Base-by-base conservation (phyloP, 2,329 filamentous ascomycete genomes). In the Onygenales sp. region DNA sequence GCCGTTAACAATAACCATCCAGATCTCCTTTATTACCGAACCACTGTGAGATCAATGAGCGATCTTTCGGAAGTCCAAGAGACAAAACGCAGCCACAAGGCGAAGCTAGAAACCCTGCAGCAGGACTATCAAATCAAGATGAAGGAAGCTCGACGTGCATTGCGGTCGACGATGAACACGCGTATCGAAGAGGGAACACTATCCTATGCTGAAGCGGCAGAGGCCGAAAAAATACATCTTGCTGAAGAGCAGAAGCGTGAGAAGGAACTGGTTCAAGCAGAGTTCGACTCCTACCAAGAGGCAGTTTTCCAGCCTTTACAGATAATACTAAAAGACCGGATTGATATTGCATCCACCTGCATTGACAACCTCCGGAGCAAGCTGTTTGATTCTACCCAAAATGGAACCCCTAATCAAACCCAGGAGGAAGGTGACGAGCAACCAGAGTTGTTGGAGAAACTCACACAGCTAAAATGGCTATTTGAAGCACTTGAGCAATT, bases 1-100 rank as follows among this genome's bases (percentile, higher is more conserved):
- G 93, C 93, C 0, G 88, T 97, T 13, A 96, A 95, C 68, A 98
- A 97, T 64, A 94, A 83, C 61, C 93, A 98, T 64, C 93, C 93
- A 0, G 86, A 94, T 59, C 78, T 98, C n/a, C 80, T 85, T 0
- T 78, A 83, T 1, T 91, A 88, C 46, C 84, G 93, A 49, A 83
- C 78, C 2, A 79, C 83, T 0, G 86, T 96, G 17, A 82, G 90
- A 11, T 77, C 79, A 1, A 72, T 95, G 42, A 86, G 84, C 51
- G 84, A 93, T 60, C 72, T 95, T 49, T 77, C 79, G 13, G 87
- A 93, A 63, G 73, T 92, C 5, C 80, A 85, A 54, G 77, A 75
- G 0, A 85, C 84, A 1, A 88, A 90, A 53, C 64, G 72, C 43
- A 71, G 65, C 4, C 77, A 79, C 57, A 60, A 69, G 17, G 59